Conservation (phyloP, 2,329 filamentous ascomycete genomes). For the Coniosporium tulheliwenetii region DNA sequence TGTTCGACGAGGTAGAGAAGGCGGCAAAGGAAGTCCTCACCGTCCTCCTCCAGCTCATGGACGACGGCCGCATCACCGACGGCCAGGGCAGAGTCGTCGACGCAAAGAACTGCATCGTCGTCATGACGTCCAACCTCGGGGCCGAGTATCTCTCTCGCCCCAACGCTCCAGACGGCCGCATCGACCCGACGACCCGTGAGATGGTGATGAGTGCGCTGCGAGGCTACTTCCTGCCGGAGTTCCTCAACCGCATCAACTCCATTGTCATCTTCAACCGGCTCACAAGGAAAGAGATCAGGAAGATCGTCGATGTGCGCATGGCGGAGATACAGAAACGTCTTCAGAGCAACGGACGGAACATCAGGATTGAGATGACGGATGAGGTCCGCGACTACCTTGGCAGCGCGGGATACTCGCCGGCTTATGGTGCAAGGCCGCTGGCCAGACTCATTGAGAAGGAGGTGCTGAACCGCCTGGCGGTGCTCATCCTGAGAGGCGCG, state of each 20-base stretch:
- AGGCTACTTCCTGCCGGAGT: constrained; percentile 95
- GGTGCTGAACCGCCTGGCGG: constrained; percentile 82
- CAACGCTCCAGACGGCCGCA: constrained; percentile 61
- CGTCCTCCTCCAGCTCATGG: constrained; percentile 97
- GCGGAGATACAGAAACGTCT: constrained; percentile 83
- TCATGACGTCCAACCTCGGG: constrained; percentile 97
- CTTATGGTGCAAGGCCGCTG: constrained; percentile 83
- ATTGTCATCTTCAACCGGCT: constrained; percentile 98
- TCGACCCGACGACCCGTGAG: constrained; percentile 73
- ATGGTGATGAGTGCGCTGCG: constrained; percentile 82
- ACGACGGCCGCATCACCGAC: constrained; percentile 95
- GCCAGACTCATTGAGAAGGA: constrained; percentile 90
- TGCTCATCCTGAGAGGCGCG: constrained; percentile 73
- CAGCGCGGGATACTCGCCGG: constrained; percentile 80
- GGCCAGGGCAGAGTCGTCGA: constrained; percentile 92
- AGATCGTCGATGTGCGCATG: constrained; percentile 85
- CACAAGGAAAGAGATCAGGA: constrained; percentile 75
- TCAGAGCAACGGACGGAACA: constrained; percentile 68
- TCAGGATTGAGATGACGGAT: constrained; percentile 65
- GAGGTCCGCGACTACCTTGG: constrained; percentile 91
- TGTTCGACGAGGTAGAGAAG: constrained; percentile 98
- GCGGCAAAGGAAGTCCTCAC: constrained; percentile 95
- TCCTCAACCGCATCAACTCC: constrained; percentile 93
- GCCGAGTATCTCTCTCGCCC: constrained; percentile 83
- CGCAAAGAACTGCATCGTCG: constrained; percentile 94